Conservation (phyloP, 768 basidiomycete genomes). For the Cantharellus cinnabarinus region DNA sequence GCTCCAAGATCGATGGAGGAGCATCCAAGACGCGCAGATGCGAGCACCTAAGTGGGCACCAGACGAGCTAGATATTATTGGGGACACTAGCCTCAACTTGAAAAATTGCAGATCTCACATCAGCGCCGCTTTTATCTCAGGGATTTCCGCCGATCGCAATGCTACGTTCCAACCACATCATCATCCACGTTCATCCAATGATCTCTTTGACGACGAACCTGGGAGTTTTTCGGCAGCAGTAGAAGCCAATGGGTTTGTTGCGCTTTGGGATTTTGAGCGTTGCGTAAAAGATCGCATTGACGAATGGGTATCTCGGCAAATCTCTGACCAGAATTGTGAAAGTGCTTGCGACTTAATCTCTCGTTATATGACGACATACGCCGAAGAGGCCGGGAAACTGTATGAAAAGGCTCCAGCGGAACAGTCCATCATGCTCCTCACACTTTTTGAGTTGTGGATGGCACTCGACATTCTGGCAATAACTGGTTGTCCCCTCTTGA, state of each 20-base stretch:
- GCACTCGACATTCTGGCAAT: constrained; percentile 23
- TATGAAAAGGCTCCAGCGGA: constrained; percentile 7
- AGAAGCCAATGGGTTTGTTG: no score
- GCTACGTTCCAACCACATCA: neutral
- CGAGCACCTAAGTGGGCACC: neutral
- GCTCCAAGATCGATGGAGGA: neutral
- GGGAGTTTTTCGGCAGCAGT: no score
- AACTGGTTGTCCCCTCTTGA: constrained; percentile 20
- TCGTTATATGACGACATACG: neutral
- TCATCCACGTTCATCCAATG: neutral
- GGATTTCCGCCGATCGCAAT: neutral
- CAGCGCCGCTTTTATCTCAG: no score
- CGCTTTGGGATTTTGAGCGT: no score
- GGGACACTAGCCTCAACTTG: neutral
- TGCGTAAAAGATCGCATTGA: no score
- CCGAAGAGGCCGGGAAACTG: neutral
- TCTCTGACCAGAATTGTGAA: no score
- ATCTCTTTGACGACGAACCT: neutral
- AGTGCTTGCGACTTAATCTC: neutral
- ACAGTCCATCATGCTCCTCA: constrained; percentile 24
- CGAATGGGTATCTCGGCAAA: no score
- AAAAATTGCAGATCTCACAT: neutral
- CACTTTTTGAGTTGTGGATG: constrained; percentile 29
- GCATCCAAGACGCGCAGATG: neutral
- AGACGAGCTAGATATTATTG: neutral